A percentile compares a stretch with the other conserved stretches of the same genome.
Conservation (phyloP, 495 filamentous ascomycete genomes). For the Hypoxylon fragiforme region DNA sequence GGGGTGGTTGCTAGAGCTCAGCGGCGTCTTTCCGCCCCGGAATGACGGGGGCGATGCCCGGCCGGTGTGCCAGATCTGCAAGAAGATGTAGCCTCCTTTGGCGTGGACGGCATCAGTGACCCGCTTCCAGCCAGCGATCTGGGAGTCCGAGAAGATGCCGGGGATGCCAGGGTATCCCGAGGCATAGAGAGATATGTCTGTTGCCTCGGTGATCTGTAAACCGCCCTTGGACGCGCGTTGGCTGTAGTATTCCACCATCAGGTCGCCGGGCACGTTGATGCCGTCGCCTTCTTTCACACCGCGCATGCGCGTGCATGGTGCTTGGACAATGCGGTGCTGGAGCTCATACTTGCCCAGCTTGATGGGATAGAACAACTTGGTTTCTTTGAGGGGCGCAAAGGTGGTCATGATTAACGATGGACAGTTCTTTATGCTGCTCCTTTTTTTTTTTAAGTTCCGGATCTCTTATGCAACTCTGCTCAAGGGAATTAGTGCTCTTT, state of each 20-base stretch:
- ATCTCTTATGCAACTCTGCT: too few relatives aligned
- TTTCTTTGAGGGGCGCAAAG: slow-evolving; percentile 32
- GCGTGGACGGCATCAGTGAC: slow-evolving; percentile 66
- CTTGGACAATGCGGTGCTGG: slow-evolving; percentile 36
- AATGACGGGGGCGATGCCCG: slow-evolving; percentile 51
- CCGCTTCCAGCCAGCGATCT: slow-evolving; percentile 62
- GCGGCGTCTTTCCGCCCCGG: slow-evolving; percentile 42
- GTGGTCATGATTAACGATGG: slow-evolving; percentile 1
- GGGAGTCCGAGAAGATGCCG: slow-evolving; percentile 61
- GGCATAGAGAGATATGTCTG: slow-evolving; percentile 59
- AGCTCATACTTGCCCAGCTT: slow-evolving; percentile 35
- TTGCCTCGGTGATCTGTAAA: slow-evolving; percentile 65
- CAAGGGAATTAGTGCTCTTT: not conserved
- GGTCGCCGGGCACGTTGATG: slow-evolving; percentile 46
- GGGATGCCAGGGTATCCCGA: slow-evolving; percentile 57
- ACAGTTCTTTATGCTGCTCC: too few relatives aligned
- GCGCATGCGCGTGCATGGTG: slow-evolving; percentile 43
- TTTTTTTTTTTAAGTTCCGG: too few relatives aligned
- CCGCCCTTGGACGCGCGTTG: slow-evolving; percentile 60
- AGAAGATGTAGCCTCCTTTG: slow-evolving; percentile 62
- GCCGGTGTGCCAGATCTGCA: slow-evolving; percentile 68
- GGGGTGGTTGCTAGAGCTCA: slow-evolving; percentile 36
- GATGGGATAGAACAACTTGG: slow-evolving; percentile 41
- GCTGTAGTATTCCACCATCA: slow-evolving; percentile 59
- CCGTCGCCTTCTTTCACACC: slow-evolving; percentile 41